Evolutionary conservation across 352 stramenopile genomes (phyloP).

Genomic region (Phytophthora cryptogea): DNA sequence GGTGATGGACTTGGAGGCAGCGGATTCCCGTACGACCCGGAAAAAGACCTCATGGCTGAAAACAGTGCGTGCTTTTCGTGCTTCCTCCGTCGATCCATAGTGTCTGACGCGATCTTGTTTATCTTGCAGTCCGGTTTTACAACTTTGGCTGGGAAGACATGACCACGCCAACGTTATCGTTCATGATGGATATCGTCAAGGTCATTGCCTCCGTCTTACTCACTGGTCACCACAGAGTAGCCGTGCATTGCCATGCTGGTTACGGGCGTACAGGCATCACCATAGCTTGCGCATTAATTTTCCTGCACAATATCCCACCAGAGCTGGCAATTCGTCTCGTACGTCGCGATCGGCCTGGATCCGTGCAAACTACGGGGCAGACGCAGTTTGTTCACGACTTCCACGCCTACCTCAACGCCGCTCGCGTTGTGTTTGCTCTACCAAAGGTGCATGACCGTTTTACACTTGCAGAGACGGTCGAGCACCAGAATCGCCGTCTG

Average conservation of each 20-base stretch:
- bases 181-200: conserved; percentile 90
- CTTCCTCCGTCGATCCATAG: neutral
- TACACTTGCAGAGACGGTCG: conserved; percentile 57
- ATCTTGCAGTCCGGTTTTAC: conserved; percentile 78
- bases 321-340: conserved; percentile 76
- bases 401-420: conserved; percentile 72
- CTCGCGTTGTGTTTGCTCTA: conserved; percentile 76
- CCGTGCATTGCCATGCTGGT: conserved; percentile 90
- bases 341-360: conserved; percentile 70
- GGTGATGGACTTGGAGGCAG: conserved; percentile 76
- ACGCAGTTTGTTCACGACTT: conserved; percentile 77
- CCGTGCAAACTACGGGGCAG: conserved; percentile 77
- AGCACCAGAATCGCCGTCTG: conserved; percentile 71
- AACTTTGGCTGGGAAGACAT: conserved; percentile 94
- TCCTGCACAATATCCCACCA: conserved; percentile 78
- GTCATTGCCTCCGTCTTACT: conserved; percentile 80
- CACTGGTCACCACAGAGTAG: conserved; percentile 67
- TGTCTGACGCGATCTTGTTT: conserved; percentile 1
- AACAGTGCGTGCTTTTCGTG: conserved; percentile 59
- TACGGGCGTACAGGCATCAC: conserved; percentile 88
- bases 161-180: conserved; percentile 84
- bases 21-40: conserved; percentile 90
- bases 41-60: conserved; percentile 85
- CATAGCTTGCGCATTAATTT: conserved; percentile 87
- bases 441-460: conserved; percentile 79